These are phyloP conservation scores for Scutellaria minor DNA, from an alignment of 257 asterid genomes.

Conservation along the genomic window DNA sequence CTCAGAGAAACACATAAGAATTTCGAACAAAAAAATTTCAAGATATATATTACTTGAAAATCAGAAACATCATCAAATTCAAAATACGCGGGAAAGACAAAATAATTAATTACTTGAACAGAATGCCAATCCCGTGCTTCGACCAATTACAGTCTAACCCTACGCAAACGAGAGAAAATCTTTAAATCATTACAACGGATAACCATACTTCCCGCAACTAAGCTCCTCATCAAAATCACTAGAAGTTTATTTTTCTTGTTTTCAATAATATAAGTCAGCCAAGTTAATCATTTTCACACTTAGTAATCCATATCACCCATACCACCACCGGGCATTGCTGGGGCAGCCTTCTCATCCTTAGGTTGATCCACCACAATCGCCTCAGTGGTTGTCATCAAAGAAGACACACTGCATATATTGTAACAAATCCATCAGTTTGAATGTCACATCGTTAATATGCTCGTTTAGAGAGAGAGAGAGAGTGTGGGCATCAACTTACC, in stretches of 20 bases:
- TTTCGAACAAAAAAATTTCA: no score
- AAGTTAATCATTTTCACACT: slow-evolving; percentile 2
- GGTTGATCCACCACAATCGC: slow-evolving; percentile 85
- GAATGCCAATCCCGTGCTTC: slow-evolving; percentile 10
- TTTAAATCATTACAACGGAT: slow-evolving; percentile 34
- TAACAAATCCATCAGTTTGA: not conserved
- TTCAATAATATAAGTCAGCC: slow-evolving; percentile 17
- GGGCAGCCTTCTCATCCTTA: slow-evolving; percentile 67
- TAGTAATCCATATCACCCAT: slow-evolving; percentile 87
- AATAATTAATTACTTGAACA: not conserved
- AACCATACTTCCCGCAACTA: slow-evolving; percentile 18
- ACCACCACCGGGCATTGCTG: slow-evolving; percentile 80
- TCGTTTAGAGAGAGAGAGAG: not conserved
- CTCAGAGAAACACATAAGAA: no score
- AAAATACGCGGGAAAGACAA: not conserved
- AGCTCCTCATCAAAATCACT: slow-evolving; percentile 29
- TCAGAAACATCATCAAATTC: no score
- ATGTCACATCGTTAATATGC: not conserved
- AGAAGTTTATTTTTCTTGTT: slow-evolving; percentile 16
- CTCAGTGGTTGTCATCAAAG: slow-evolving; percentile 90
- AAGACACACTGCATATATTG: slow-evolving; percentile 66
- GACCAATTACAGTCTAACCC: slow-evolving; percentile 38
- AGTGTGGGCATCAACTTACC: slow-evolving; percentile 42
- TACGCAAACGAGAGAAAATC: not conserved
- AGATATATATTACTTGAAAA: no score